phyloP scores from a whole-genome alignment of 75 land plant species.

The Adiantum capillusveneris region DNA sequence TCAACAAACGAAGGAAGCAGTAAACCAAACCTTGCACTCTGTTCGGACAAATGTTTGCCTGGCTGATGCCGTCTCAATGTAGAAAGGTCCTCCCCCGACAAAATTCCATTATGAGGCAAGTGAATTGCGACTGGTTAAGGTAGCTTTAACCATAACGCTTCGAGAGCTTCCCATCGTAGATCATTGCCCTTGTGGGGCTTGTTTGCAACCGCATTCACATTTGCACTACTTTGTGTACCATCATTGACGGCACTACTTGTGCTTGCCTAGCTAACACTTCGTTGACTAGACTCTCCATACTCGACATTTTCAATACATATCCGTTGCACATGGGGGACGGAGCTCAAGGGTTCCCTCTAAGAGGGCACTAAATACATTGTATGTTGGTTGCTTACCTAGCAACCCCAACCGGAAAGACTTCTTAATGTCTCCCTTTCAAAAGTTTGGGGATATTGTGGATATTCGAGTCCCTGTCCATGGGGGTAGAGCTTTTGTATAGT shows the following conservation, averaged over 20 bases:
- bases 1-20: too few relatives aligned
- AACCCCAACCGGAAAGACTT: conserved; percentile 55
- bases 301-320: too few relatives aligned
- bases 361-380: conserved; percentile 73
- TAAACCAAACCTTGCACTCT: conserved; percentile 34
- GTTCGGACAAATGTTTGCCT: conserved; percentile 38
- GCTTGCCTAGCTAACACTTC: not conserved
- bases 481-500: conserved; percentile 83
- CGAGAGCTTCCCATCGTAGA: conserved; percentile 34
- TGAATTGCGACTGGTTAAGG: conserved; percentile 31
- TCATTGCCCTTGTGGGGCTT: conserved; percentile 46
- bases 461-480: conserved; percentile 56
- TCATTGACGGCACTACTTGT: not conserved
- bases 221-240: not conserved
- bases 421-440: conserved; percentile 69
- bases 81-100: conserved; percentile 47
- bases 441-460: conserved; percentile 90
- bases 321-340: not conserved
- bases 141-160: conserved; percentile 35
- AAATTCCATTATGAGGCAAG: conserved; percentile 49
- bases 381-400: conserved; percentile 76
- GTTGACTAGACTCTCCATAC: too few relatives aligned
- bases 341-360: conserved; percentile 9
- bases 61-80: conserved; percentile 32
- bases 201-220: conserved; percentile 1